Evolutionary conservation across 2,329 filamentous ascomycete genomes (phyloP), one percentile per base, ranked within the genome.

Genomic region (Ceratocystis albifundus): DNA sequence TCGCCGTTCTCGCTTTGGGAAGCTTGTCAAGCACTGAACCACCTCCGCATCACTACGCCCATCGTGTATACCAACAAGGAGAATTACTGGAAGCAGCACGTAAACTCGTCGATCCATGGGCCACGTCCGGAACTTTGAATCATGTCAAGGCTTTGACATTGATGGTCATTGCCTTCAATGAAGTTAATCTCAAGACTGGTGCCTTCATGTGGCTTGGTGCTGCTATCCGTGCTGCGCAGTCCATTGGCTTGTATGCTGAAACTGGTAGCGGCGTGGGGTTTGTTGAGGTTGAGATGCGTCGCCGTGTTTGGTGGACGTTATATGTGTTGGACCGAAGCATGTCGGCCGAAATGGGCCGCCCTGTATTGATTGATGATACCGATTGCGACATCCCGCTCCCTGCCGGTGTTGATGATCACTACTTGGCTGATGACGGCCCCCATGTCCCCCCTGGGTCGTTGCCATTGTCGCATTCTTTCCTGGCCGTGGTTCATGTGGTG

Each of bases 271-370:
- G 87, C 81, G 82, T 88, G 1, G 80, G 85, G 0, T 65, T 68
- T 25, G 79, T 96, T 15, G 91, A 96, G 71, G 84, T 84, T 10
- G 93, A 97, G 75, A 91, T 93, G 84, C 85, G 92, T 65, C 85
- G 89, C 68, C 82, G 92, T 66, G 84, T 94, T 1, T 99, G 93
- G 93, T 99, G 94, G 91, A 85, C 89, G 15, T 84, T 96, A 66
- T 97, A 97, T 75, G 84, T 90, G 57, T 85, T 92, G 77, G 94
- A 99, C 76, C 85, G 91, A 69, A 82, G 89, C 30, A 78, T 95
- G 62, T 86, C 90, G 0, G 79, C 96, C 12, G 92, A 96, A 73
- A 80, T 91, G 44, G 89, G 90, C 7, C 85, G 88, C 63, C 90
- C 93, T 0, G 83, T 89, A 66, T 76, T 92, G 70, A 96, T 97